These are phyloP conservation scores for Mollisia scopiformis DNA, from an alignment of 2,329 filamentous ascomycete species.

Conservation along the genomic window DNA sequence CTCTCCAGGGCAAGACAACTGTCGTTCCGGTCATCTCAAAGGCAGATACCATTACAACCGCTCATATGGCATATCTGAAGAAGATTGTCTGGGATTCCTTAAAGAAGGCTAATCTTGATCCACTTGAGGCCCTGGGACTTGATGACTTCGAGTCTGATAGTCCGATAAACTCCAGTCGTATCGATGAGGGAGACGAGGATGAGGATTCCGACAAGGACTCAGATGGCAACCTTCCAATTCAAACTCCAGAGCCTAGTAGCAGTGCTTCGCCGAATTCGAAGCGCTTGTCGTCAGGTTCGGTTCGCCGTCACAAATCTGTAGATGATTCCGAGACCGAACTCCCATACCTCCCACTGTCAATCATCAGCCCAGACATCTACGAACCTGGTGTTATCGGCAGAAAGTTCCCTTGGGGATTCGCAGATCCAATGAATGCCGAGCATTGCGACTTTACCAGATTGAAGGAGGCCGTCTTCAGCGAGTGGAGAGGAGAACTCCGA, in stretches of 20 bases:
- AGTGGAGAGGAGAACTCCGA: slow-evolving; percentile 90
- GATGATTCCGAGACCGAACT: slow-evolving; percentile 52
- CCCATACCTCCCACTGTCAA: slow-evolving; percentile 84
- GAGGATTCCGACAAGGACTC: slow-evolving; percentile 34
- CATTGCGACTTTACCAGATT: slow-evolving; percentile 94
- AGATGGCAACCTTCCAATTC: slow-evolving; percentile 44
- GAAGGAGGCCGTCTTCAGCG: slow-evolving; percentile 88
- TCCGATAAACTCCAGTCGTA: slow-evolving; percentile 47
- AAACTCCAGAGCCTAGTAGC: slow-evolving; percentile 35
- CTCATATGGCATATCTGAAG: slow-evolving; percentile 92
- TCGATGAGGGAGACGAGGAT: slow-evolving; percentile 60
- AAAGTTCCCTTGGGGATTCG: slow-evolving; percentile 95
- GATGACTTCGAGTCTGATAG: slow-evolving; percentile 72
- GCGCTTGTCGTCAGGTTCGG: slow-evolving; percentile 35
- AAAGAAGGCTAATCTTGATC: slow-evolving; percentile 84
- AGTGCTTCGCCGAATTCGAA: slow-evolving; percentile 31
- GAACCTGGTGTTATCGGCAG: slow-evolving; percentile 80
- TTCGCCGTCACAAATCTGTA: slow-evolving; percentile 32
- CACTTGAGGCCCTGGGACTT: slow-evolving; percentile 81
- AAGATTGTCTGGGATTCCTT: slow-evolving; percentile 87
- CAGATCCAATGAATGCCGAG: slow-evolving; percentile 85
- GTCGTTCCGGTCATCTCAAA: slow-evolving; percentile 96
- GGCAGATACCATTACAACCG: slow-evolving; percentile 93
- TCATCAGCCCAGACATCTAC: slow-evolving; percentile 92
- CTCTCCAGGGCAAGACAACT: slow-evolving; percentile 89